Conservation (phyloP, 2,329 filamentous ascomycete species). For the Monosporascus sp. region DNA sequence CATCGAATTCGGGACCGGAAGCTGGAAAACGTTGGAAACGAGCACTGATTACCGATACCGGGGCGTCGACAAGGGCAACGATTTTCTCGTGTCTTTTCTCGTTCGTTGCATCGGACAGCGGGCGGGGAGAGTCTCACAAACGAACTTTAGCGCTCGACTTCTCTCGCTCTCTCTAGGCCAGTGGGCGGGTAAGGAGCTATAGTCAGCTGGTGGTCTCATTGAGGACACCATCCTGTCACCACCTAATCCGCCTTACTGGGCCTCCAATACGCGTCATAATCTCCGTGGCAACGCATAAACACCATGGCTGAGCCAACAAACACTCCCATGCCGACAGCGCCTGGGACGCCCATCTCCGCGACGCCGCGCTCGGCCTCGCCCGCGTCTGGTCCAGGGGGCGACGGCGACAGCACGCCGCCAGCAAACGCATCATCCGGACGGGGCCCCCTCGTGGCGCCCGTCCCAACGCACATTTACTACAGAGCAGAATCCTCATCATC, state of each 20-base stretch:
- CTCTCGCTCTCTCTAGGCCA: too few species aligned
- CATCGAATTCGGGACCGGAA: too few species aligned
- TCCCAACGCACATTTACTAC: conserved; percentile 19
- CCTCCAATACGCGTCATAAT: background rate
- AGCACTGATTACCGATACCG: too few species aligned
- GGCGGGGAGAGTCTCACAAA: too few species aligned
- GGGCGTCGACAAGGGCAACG: too few species aligned
- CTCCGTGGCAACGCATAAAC: background rate
- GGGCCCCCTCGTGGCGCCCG: conserved; percentile 14
- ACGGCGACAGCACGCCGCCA: conserved; percentile 10
- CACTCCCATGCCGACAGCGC: conserved; percentile 38
- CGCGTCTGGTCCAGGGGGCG: conserved; percentile 13
- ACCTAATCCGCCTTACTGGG: too few species aligned
- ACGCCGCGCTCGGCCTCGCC: conserved; percentile 41
- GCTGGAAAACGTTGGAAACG: too few species aligned
- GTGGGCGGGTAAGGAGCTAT: too few species aligned
- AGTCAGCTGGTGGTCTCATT: too few species aligned
- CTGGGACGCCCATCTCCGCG: conserved; percentile 27
- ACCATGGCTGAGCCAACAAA: conserved; percentile 44
- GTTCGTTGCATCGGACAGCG: background rate
- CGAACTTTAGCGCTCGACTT: too few species aligned
- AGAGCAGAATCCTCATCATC: conserved; percentile 13
- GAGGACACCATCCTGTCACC: too few species aligned
- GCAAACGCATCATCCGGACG: background rate
- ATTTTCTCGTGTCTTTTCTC: background rate